A percentile compares a stretch with the other conserved stretches of the same genome.
These are phyloP conservation scores for Fraxinus xanthoxyloides DNA, from an alignment of 305 asterid species.

Conservation along the genomic window DNA sequence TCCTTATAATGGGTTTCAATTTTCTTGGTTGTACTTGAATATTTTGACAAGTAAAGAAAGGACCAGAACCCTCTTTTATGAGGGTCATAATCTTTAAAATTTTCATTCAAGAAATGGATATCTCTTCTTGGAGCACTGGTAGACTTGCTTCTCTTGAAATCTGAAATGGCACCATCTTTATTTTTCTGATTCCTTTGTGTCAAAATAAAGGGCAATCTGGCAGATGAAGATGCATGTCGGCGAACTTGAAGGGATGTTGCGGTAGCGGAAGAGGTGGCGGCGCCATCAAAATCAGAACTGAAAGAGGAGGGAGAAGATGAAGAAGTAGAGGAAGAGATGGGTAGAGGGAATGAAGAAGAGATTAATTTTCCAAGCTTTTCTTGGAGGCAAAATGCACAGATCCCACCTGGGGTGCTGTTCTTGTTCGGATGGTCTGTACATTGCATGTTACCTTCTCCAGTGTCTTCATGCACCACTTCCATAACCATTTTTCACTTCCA, in stretches of 20 bases:
- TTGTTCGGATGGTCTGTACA: slow-evolving; percentile 46
- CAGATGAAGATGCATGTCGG: slow-evolving; percentile 5
- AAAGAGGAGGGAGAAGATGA: slow-evolving; percentile 48
- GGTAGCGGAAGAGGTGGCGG: slow-evolving; percentile 7
- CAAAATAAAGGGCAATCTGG: slow-evolving; percentile 34
- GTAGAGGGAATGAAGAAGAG: slow-evolving; percentile 39
- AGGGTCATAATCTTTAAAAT: slow-evolving; percentile 27
- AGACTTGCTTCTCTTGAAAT: slow-evolving; percentile 47
- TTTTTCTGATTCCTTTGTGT: slow-evolving; percentile 31
- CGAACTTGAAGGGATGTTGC: slow-evolving; percentile 6
- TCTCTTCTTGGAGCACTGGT: slow-evolving; percentile 35
- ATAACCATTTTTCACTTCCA: slow-evolving; percentile 31
- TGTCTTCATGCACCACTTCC: slow-evolving; percentile 58
- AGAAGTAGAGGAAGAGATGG: slow-evolving; percentile 44
- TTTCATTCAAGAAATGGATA: slow-evolving; percentile 29
- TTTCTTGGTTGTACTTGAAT: slow-evolving; percentile 17
- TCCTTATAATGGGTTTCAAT: slow-evolving; percentile 26
- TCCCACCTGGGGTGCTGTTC: slow-evolving; percentile 57
- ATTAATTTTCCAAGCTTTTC: slow-evolving; percentile 21
- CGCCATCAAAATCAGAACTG: slow-evolving; percentile 36
- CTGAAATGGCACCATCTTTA: slow-evolving; percentile 20
- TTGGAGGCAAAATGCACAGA: slow-evolving; percentile 28
- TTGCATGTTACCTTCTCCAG: slow-evolving; percentile 38
- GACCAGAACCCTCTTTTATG: slow-evolving; percentile 44
- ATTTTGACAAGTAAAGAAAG: slow-evolving; percentile 43